Conservation (phyloP, 768 basidiomycete genomes). For the Suillus hirtellus region DNA sequence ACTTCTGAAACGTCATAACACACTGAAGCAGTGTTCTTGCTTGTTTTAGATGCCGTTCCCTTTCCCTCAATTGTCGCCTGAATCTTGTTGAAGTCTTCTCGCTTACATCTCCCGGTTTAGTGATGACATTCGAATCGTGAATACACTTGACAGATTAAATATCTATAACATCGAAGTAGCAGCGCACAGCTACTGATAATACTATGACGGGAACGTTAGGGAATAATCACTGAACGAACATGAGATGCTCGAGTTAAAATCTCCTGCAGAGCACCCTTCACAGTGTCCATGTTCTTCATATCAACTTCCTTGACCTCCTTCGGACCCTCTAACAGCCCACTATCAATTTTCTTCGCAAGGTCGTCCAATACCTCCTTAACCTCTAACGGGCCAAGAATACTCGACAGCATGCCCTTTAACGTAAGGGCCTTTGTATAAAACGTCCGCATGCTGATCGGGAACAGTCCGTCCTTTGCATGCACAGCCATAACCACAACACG, state of each 20-base stretch:
- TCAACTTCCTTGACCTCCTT: slow-evolving; percentile 24
- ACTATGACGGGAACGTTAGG: slow-evolving; percentile 10
- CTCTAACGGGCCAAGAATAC: slow-evolving; percentile 21
- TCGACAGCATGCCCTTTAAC: slow-evolving; percentile 34
- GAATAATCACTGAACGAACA: slow-evolving; percentile 31
- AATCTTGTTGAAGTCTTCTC: background rate
- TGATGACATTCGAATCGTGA: background rate
- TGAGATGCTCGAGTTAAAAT: slow-evolving; percentile 30
- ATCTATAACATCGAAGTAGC: background rate
- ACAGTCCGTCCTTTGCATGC: slow-evolving; percentile 33
- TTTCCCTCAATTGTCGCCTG: background rate
- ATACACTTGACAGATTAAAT: background rate
- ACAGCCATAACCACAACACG: slow-evolving; percentile 38
- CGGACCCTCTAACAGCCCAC: slow-evolving; percentile 29
- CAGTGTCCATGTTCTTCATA: slow-evolving; percentile 21
- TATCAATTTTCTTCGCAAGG: slow-evolving; percentile 32
- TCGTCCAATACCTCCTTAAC: slow-evolving; percentile 31
- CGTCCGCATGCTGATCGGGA: slow-evolving; percentile 31
- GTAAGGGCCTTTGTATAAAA: slow-evolving; percentile 34
- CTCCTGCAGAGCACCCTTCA: slow-evolving; percentile 24
- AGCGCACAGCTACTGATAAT: background rate
- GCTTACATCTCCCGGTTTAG: background rate
- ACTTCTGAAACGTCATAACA: background rate
- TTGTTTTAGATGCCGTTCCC: background rate
- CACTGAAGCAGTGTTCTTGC: too few relatives aligned